Conservation (phyloP, 2,329 filamentous ascomycete genomes). For the Exophiala sp. region DNA sequence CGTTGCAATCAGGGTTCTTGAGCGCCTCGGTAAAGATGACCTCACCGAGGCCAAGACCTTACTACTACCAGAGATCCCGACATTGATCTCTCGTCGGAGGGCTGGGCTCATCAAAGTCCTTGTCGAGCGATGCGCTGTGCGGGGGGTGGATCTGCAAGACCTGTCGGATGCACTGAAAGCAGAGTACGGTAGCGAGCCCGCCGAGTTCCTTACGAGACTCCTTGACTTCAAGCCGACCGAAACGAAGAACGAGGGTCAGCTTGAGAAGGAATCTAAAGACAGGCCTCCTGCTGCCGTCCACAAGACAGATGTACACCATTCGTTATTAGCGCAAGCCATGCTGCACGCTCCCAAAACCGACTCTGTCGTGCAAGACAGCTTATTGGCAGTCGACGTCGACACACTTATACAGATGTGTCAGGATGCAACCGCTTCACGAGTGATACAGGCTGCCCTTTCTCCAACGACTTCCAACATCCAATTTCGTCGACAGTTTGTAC, state of each 20-base stretch:
- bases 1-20: slow-evolving; percentile 74
- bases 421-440: slow-evolving; percentile 53
- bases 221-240: slow-evolving; percentile 47
- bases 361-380: slow-evolving; percentile 66
- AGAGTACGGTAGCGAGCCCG: slow-evolving; percentile 49
- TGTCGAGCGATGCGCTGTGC: slow-evolving; percentile 72
- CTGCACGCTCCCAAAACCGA: slow-evolving; percentile 66
- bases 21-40: slow-evolving; percentile 80
- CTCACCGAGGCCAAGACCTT: slow-evolving; percentile 65
- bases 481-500: slow-evolving; percentile 58
- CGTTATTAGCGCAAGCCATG: slow-evolving; percentile 73
- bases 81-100: slow-evolving; percentile 67
- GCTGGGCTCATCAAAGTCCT: slow-evolving; percentile 74
- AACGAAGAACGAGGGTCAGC: slow-evolving; percentile 40
- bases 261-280: slow-evolving; percentile 45
- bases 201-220: slow-evolving; percentile 53
- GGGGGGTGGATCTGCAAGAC: slow-evolving; percentile 53
- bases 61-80: slow-evolving; percentile 66
- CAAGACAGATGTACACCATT: slow-evolving; percentile 59
- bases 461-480: slow-evolving; percentile 36
- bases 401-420: slow-evolving; percentile 61
- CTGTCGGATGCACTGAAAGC: slow-evolving; percentile 54
- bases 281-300: slow-evolving; percentile 33
- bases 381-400: slow-evolving; percentile 54
- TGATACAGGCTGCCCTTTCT: slow-evolving; percentile 58